Base-by-base conservation (phyloP, 345 rosid genomes). In the Geranium brycei region DNA sequence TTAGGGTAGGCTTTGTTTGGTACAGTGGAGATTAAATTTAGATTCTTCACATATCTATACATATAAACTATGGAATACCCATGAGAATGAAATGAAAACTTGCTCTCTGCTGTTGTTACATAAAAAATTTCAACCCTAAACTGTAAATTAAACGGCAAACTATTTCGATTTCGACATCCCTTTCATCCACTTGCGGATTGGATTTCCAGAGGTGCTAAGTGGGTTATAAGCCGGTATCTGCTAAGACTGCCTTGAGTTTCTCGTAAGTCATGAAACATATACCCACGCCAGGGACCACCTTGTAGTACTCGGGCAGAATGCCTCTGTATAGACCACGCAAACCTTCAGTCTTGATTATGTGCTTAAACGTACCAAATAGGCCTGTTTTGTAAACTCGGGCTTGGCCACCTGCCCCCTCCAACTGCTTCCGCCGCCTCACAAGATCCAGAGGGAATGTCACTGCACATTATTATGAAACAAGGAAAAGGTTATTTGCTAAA, bases 241-340 rank as follows among this genome's bases (percentile, higher is more conserved):
- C 80, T 17, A 86, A 73, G 71, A 89, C 76, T 74, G 72, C 77
- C 85, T 85, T 87, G 71, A 92, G 75, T 19, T 86, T 78, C 80
- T 92, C 98, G 10, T 92, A 89, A 8, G 97, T 89, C 96, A 89
- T 92, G 81, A 92, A 92, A 74, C 95, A 85, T 16, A 89, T 92
- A 14, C 97, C 98, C 3, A 92, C 95, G 59, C 93, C 84, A 3
- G 96, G 98, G 62, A 92, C 95, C 68, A 89, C 98, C 83, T 89
- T 89, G 76, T 81, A 87, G 78, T 89, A 91, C 68, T 91, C 96
- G 0, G 98, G 97, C 61, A 87, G 82, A 60, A 92, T 89, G 19
- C 97, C 97, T 76, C 97, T 77, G 66, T 92, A 92, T 69, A 89
- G 68, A 31, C 97, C 98, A 59, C 70, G 77, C 7, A 82, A 61